Percentiles rank a stretch among this genome's conserved stretches.
phyloP scores from a whole-genome alignment of 2,329 filamentous ascomycete genomes.

The Fusarium odoratissimum region DNA sequence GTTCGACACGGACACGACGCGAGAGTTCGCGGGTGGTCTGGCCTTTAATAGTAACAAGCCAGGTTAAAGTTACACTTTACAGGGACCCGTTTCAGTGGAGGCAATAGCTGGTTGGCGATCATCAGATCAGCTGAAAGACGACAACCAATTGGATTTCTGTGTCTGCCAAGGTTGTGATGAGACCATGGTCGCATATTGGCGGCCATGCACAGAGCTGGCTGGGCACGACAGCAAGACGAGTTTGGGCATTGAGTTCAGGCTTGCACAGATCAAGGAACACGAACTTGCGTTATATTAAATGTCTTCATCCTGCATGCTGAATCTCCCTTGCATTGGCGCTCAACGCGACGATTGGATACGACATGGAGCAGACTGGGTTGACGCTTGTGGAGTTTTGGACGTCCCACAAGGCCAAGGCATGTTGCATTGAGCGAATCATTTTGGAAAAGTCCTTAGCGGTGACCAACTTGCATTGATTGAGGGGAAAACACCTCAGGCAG shows the following conservation, averaged over 20 bases:
- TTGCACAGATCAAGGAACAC: not conserved
- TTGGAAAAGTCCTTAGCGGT: conserved; percentile 22
- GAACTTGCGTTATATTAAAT: not conserved
- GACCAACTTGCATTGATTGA: conserved; percentile 25
- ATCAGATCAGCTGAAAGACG: conserved; percentile 24
- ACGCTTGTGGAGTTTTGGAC: conserved; percentile 27
- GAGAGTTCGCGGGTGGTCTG: conserved; percentile 41
- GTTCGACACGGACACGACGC: conserved; percentile 41
- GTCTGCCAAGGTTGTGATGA: conserved; percentile 21
- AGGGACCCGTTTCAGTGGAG: conserved; percentile 11
- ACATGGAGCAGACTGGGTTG: conserved; percentile 12
- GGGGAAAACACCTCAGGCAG: conserved; percentile 33
- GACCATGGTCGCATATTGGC: conserved; percentile 35
- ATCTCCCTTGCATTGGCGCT: conserved; percentile 41
- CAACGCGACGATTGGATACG: conserved; percentile 41
- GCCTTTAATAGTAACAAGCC: conserved; percentile 39
- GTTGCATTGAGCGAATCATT: conserved; percentile 25
- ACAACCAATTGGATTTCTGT: conserved; percentile 15
- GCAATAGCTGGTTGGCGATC: conserved; percentile 19
- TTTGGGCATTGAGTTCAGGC: not conserved
- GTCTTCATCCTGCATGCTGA: conserved; percentile 1
- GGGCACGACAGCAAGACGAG: not conserved
- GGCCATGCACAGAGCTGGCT: conserved; percentile 17
- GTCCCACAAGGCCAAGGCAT: conserved; percentile 34
- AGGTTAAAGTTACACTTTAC: conserved; percentile 9